phyloP scores from a whole-genome alignment of 2,329 filamentous ascomycete genomes.

The Peltaster fructicola region DNA sequence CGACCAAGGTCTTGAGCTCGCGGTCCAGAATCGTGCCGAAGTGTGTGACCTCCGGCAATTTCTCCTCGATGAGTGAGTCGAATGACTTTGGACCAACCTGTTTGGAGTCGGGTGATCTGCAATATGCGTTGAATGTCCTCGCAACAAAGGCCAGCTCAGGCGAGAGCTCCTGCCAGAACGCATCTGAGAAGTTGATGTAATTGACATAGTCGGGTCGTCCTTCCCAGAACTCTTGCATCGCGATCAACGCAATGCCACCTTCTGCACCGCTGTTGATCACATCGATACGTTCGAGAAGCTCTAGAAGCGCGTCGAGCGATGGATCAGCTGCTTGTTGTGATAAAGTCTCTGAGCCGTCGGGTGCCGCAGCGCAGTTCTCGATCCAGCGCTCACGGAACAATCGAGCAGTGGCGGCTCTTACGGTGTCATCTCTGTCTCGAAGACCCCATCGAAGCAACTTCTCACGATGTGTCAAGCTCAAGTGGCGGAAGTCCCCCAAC shows the following conservation, averaged over 20 bases:
- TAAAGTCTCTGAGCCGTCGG: slow-evolving; percentile 33
- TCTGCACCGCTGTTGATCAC: slow-evolving; percentile 80
- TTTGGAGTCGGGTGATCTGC: slow-evolving; percentile 34
- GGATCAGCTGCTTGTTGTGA: slow-evolving; percentile 37
- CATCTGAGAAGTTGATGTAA: slow-evolving; percentile 47
- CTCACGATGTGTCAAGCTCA: slow-evolving; percentile 86
- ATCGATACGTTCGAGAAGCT: slow-evolving; percentile 86
- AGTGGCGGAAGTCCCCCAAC: slow-evolving; percentile 81
- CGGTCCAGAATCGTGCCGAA: slow-evolving; percentile 74
- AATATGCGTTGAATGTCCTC: slow-evolving; percentile 88
- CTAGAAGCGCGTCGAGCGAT: slow-evolving; percentile 66
- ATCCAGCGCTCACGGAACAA: slow-evolving; percentile 96
- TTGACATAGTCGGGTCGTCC: slow-evolving; percentile 70
- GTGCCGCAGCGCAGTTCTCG: slow-evolving; percentile 64
- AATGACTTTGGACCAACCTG: slow-evolving; percentile 50
- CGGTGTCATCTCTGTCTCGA: slow-evolving; percentile 82
- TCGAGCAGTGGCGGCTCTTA: slow-evolving; percentile 76
- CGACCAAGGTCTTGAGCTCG: slow-evolving; percentile 53
- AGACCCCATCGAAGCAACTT: slow-evolving; percentile 91
- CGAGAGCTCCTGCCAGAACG: slow-evolving; percentile 64
- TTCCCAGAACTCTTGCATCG: slow-evolving; percentile 94
- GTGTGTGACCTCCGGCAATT: slow-evolving; percentile 85
- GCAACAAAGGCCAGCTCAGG: slow-evolving; percentile 81
- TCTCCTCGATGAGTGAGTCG: slow-evolving; percentile 66
- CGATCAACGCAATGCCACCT: slow-evolving; percentile 76